A percentile compares a stretch with the other conserved stretches of the same genome.
Evolutionary conservation across 106 monocot genomes (phyloP).

Genomic region (Hemerocallis citrina): DNA sequence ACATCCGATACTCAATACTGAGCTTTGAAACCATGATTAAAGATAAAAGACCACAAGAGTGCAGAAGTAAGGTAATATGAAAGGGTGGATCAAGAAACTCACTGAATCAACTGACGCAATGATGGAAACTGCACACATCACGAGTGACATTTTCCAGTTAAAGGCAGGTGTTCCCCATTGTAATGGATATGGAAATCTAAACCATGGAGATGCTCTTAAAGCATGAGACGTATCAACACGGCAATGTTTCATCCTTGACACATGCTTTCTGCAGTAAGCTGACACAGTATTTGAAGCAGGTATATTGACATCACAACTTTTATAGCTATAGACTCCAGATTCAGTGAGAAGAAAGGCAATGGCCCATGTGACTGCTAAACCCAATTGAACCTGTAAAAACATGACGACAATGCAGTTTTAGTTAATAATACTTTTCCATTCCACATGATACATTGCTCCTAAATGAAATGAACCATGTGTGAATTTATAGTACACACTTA

Average conservation of each 20-base stretch:
- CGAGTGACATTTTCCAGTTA: slow-evolving; percentile 80
- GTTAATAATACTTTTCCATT: background rate
- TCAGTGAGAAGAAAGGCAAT: slow-evolving; percentile 77
- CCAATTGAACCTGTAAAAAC: slow-evolving; percentile 66
- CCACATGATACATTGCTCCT: background rate
- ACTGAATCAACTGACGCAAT: slow-evolving; percentile 96
- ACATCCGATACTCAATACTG: too few species aligned
- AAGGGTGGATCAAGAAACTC: slow-evolving; percentile 14
- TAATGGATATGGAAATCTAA: slow-evolving; percentile 86
- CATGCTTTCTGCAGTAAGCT: slow-evolving; percentile 76
- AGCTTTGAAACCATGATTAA: too few species aligned
- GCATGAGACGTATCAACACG: slow-evolving; percentile 77
- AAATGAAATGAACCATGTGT: background rate
- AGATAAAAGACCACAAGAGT: background rate
- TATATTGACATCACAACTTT: slow-evolving; percentile 71
- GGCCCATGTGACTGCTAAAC: slow-evolving; percentile 82
- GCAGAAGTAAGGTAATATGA: background rate
- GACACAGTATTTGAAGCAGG: slow-evolving; percentile 79
- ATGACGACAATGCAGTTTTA: background rate
- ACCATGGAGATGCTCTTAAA: slow-evolving; percentile 81
- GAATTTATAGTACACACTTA: slow-evolving; percentile 16
- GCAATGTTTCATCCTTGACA: slow-evolving; percentile 83
- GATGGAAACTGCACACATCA: slow-evolving; percentile 72
- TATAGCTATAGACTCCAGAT: slow-evolving; percentile 70
- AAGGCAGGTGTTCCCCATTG: slow-evolving; percentile 96